These are phyloP conservation scores for Colletotrichum cordylinicola DNA, from an alignment of 2,329 filamentous ascomycete species.

Conservation along the genomic window DNA sequence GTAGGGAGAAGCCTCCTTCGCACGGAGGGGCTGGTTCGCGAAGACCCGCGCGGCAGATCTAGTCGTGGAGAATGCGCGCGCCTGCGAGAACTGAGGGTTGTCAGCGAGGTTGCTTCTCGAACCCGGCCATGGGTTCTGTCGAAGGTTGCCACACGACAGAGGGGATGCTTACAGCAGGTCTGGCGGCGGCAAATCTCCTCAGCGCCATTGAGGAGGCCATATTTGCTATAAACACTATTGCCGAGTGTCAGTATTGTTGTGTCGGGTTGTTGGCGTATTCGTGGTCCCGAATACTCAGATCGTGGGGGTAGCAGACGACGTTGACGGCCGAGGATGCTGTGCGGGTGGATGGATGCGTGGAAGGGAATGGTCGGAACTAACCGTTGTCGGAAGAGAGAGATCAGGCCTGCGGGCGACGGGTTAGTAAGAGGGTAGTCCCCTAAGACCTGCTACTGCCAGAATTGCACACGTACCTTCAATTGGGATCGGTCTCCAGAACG, in stretches of 20 bases:
- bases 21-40: constrained; percentile 83
- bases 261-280: background rate
- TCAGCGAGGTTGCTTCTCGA: constrained; percentile 3
- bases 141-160: constrained; percentile 1
- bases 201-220: constrained; percentile 71
- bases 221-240: constrained; percentile 27
- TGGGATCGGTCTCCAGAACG: constrained; percentile 13
- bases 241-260: background rate
- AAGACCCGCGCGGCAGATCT: constrained; percentile 84
- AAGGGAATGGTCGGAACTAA: background rate
- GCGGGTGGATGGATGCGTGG: background rate
- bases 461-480: background rate
- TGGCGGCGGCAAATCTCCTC: constrained; percentile 63
- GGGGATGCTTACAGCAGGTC: constrained; percentile 57
- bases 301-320: background rate
- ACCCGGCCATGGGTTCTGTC: constrained; percentile 26
- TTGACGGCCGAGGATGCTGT: background rate
- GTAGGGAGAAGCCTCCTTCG: constrained; percentile 90
- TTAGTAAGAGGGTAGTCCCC: background rate
- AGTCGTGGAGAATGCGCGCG: constrained; percentile 86
- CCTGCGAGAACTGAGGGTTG: constrained; percentile 65
- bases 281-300: background rate
- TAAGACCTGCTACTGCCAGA: background rate
- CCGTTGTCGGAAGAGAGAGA: constrained; percentile 6
- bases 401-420: background rate